Evolutionary conservation across 1,284 basidiomycete genomes (phyloP), one percentile per base, ranked within the genome.

Genomic region (Microbotryum intermedium): DNA sequence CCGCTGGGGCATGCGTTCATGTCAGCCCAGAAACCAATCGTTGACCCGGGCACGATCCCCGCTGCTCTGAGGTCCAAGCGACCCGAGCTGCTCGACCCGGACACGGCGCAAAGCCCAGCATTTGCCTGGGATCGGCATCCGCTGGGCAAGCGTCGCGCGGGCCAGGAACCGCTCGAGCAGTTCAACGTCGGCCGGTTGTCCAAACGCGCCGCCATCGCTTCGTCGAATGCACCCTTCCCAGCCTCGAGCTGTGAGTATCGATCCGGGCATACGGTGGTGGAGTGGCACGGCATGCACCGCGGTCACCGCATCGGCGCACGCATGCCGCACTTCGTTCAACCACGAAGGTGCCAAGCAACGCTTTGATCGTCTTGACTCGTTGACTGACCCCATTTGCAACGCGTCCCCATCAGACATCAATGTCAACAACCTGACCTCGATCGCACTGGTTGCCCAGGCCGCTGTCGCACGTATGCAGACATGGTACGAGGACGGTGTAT

Each of bases 391-490:
- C 21, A 11, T 5, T 8, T 28, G 9, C n/a, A 7, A 20, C 5
- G 23, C 28, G 18, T 6, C 26, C 28, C 25, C n/a, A 7, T 6
- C 53, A 64, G 62, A 58, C 50, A 56, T 66, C 44, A 58, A 66
- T 51, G 55, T 66, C 29, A 63, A 66, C 54, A 60, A 66, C 47
- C 34, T 66, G 16, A 56, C 58, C 16, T 57, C 61, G 3, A 56
- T 66, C 56, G 62, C 61, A 7, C 42, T 55, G 2, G 50, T 66
- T 21, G 53, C 61, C 1, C 56, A 64, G 26, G 61, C 64, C 9
- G 62, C 60, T 1, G 62, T 61, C 11, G 56, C 58, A 13, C 50
- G 64, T 21, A 66, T 66, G 64, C 62, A 63, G 58, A 66, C 64
- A 11, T 66, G 64, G 64, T 64, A 64, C 60, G 58, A 60, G 44